Base-by-base conservation (phyloP, 768 basidiomycete species). In the Tephrocybe rancida region DNA sequence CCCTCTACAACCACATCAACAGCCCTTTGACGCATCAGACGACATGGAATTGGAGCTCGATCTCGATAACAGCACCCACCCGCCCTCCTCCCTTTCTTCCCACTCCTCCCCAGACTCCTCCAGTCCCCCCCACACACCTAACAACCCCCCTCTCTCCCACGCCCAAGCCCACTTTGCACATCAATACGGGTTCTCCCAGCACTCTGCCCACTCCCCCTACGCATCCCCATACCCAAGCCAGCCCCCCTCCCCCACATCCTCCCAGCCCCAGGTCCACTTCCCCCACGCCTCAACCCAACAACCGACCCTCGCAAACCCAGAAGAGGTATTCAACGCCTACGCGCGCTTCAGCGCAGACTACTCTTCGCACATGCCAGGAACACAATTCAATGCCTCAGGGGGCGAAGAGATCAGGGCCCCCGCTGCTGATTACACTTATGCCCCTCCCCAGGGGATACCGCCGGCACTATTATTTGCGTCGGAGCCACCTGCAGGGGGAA, bases 21-120 rank as follows among this genome's bases (percentile, higher is more conserved):
- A 70, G 57, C 30, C 50, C 56, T 16, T 67, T 62, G 45, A 57
- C 61, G 89, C 90, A 64, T 75, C 86, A 0, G 88, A 90, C 65
- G 90, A 92, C 61, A 91, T 92, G 88, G 89, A 91, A 60, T 78
- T 90, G 19, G 88, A 90, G 47, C 65, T 90, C 22, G 88, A 89
- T 59, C 73, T 78, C 13, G 75, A 76, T 42, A 64, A 70, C 43
- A 57, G 64, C 10, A 61, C 70, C 1, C 64, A 65, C 25, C 67
- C 64, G 1, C 58, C 68, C 19, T 34, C n/a, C n/a, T n/a, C n/a
- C n/a, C n/a, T n/a, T n/a, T n/a, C n/a, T n/a, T n/a, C 60, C n/a
- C 65, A 64, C 57, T 73, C 74, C 7, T 73, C 73, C 1, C 76
- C 80, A 1, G 75, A 77, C 1, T 75, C 76, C 5, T 70, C 78